phyloP scores from a whole-genome alignment of 495 filamentous ascomycete species.

The Usnea hakonensis region DNA sequence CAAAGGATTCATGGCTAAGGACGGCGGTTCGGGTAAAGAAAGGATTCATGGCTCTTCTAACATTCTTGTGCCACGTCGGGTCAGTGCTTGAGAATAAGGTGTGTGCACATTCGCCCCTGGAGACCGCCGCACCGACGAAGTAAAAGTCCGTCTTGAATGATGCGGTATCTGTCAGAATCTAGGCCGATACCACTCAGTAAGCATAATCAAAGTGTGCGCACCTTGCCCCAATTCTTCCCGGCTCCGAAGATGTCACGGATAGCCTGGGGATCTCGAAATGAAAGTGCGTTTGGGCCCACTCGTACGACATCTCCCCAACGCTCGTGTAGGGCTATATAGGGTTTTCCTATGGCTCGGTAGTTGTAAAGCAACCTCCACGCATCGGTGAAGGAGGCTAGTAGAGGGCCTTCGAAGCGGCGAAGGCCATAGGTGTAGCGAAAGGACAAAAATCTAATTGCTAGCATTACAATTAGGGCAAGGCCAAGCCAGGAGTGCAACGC shows the following conservation, averaged over 20 bases:
- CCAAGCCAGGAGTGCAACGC: neutral
- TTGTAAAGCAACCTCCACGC: slow-evolving; percentile 51
- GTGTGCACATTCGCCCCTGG: slow-evolving; percentile 55
- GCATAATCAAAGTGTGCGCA: slow-evolving; percentile 23
- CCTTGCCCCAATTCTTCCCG: slow-evolving; percentile 74
- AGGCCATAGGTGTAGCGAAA: slow-evolving; percentile 36
- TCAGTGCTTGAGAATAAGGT: slow-evolving; percentile 75
- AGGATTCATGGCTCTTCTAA: slow-evolving; percentile 60
- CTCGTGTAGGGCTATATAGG: slow-evolving; percentile 52
- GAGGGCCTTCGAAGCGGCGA: slow-evolving; percentile 57
- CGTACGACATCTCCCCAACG: slow-evolving; percentile 66
- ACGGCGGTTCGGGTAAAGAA: slow-evolving; percentile 69
- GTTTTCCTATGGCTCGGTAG: neutral
- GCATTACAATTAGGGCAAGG: neutral
- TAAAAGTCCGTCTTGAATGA: slow-evolving; percentile 60
- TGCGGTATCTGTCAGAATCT: neutral
- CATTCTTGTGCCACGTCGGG: slow-evolving; percentile 63
- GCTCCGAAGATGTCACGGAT: slow-evolving; percentile 71
- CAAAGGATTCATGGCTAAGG: slow-evolving; percentile 66
- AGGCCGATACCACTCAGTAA: neutral
- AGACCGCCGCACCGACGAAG: slow-evolving; percentile 56
- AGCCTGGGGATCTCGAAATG: slow-evolving; percentile 58
- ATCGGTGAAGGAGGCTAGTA: slow-evolving; percentile 59
- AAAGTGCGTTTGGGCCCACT: slow-evolving; percentile 58
- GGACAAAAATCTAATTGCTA: neutral